Evolutionary conservation across 148 eudicot species (phyloP).

Genomic region (Dysphania ambrosioides): DNA sequence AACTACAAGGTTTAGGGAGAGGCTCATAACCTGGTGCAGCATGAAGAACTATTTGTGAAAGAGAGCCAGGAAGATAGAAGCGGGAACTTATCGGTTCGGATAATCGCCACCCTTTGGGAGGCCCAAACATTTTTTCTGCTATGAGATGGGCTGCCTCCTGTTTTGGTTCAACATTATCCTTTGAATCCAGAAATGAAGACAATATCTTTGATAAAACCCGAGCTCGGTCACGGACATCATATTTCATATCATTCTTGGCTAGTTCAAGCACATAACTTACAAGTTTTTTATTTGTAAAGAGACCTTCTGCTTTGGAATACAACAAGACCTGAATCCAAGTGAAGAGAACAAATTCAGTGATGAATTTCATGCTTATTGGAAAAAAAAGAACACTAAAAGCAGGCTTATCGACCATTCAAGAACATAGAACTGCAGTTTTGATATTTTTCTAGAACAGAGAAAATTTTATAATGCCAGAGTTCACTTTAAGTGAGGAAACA

Average conservation of each 20-base stretch:
- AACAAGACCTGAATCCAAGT: slow-evolving; percentile 55
- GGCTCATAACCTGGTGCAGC: slow-evolving; percentile 99
- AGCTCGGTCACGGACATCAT: slow-evolving; percentile 93
- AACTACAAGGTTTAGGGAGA: slow-evolving; percentile 84
- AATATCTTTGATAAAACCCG: slow-evolving; percentile 59
- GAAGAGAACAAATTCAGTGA: neutral
- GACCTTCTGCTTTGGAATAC: slow-evolving; percentile 53
- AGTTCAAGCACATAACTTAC: slow-evolving; percentile 68
- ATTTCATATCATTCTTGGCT: slow-evolving; percentile 75
- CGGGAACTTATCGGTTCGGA: slow-evolving; percentile 51
- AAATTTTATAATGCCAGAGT: slow-evolving; percentile 9
- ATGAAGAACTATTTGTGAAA: slow-evolving; percentile 96
- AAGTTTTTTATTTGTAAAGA: slow-evolving; percentile 31
- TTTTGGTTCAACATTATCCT: slow-evolving; percentile 31
- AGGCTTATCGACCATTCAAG: neutral
- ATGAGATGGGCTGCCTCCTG: slow-evolving; percentile 40
- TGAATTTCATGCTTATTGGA: neutral
- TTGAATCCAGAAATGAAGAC: slow-evolving; percentile 32
- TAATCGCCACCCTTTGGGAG: slow-evolving; percentile 33
- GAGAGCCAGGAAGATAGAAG: slow-evolving; percentile 96
- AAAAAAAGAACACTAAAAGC: neutral
- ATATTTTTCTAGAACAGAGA: neutral
- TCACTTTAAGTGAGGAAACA: neutral
- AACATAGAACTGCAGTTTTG: neutral
- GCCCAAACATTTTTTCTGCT: slow-evolving; percentile 47